phyloP scores from a whole-genome alignment of 1,284 basidiomycete species.

The Stygiomarasmius scandens region DNA sequence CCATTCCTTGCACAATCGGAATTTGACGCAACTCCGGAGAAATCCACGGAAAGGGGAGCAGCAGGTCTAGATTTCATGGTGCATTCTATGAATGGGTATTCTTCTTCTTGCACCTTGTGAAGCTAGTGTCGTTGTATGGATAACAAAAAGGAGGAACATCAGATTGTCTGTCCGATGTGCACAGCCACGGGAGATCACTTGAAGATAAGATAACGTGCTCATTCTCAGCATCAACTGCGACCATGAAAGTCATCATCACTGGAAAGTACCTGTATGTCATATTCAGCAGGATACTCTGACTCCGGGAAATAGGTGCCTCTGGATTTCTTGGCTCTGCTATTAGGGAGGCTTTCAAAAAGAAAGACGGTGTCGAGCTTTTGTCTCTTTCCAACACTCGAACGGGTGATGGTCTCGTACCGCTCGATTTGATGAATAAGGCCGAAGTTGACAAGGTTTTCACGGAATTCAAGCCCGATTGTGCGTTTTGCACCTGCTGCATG shows the following conservation, averaged over 20 bases:
- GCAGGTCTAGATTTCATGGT: no score
- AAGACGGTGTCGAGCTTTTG: slow-evolving; percentile 45
- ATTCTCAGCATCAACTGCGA: slow-evolving; percentile 14
- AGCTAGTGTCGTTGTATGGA: no score
- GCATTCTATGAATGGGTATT: no score
- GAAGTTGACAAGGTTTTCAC: slow-evolving; percentile 53
- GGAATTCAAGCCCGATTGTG: slow-evolving; percentile 68
- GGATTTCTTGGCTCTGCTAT: slow-evolving; percentile 75
- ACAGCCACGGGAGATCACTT: not conserved
- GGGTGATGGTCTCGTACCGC: slow-evolving; percentile 50
- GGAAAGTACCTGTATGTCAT: slow-evolving; percentile 33
- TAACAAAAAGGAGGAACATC: no score
- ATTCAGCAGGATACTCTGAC: slow-evolving; percentile 1
- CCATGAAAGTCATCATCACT: slow-evolving; percentile 50
- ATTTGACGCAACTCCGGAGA: no score
- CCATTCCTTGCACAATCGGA: no score
- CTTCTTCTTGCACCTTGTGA: no score
- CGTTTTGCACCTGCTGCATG: slow-evolving; percentile 25
- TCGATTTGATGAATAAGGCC: slow-evolving; percentile 61
- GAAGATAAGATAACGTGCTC: not conserved
- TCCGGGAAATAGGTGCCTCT: slow-evolving; percentile 63
- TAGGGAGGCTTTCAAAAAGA: slow-evolving; percentile 57
- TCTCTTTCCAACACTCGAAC: slow-evolving; percentile 68
- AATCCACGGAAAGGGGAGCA: no score
- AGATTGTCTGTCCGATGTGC: no score